phyloP scores from a whole-genome alignment of 2,329 filamentous ascomycete species.

The Claviceps sorghi region DNA sequence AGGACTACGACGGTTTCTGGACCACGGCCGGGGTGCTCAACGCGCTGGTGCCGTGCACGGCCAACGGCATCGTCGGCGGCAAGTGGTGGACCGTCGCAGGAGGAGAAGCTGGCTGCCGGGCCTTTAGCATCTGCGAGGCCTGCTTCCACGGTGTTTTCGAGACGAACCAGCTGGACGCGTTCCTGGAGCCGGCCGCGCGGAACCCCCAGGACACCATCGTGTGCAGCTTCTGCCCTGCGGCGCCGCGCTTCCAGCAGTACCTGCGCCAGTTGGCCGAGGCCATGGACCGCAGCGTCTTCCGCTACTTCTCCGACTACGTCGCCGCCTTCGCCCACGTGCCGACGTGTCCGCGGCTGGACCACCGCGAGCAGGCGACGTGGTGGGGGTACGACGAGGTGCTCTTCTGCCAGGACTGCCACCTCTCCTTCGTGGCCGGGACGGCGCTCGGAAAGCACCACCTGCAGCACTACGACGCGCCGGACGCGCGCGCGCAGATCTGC shows the following conservation, averaged over 20 bases:
- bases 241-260: constrained; percentile 13
- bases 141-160: constrained; percentile 18
- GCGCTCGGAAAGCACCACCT: constrained; percentile 11
- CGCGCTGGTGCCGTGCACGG: constrained; percentile 14
- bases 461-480: constrained; percentile 12
- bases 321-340: constrained; percentile 15
- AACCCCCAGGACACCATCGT: constrained; percentile 10
- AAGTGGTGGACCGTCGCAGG: constrained; percentile 21
- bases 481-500: constrained; percentile 17
- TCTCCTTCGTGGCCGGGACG: constrained; percentile 16
- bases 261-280: constrained; percentile 15
- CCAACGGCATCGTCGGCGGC: constrained; percentile 15
- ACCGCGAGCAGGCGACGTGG: constrained; percentile 15
- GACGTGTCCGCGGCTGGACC: constrained; percentile 16
- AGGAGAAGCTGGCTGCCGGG: constrained; percentile 5
- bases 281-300: constrained; percentile 18
- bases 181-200: constrained; percentile 15
- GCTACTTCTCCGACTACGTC: constrained; percentile 15
- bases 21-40: constrained; percentile 12
- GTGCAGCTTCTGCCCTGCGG: constrained; percentile 17
- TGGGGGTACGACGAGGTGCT: constrained; percentile 21
- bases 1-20: constrained; percentile 16
- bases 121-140: constrained; percentile 18
- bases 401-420: constrained; percentile 21
- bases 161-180: constrained; percentile 12